phyloP scores from a whole-genome alignment of 345 rosid species.

The Salix koriyanagi region DNA sequence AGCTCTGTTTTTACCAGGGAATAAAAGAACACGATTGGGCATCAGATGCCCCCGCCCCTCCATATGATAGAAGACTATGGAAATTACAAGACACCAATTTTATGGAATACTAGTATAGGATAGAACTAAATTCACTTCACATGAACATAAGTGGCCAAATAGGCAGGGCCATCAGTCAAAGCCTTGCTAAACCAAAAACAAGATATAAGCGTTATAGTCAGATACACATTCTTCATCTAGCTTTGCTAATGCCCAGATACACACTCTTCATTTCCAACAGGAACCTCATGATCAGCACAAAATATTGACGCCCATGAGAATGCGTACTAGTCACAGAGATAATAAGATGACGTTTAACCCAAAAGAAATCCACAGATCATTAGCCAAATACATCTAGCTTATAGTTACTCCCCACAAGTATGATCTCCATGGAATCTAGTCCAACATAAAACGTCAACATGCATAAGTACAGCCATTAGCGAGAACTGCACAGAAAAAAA shows the following conservation, averaged over 20 bases:
- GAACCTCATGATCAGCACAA: background rate
- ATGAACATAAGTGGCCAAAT: background rate
- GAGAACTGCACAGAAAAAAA: slow-evolving; percentile 23
- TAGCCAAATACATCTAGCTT: background rate
- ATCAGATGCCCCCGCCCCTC: no score
- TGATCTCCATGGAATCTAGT: background rate
- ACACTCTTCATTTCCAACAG: background rate
- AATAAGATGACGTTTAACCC: background rate
- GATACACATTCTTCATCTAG: background rate
- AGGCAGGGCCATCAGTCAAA: background rate
- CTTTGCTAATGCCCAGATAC: no score
- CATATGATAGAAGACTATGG: background rate
- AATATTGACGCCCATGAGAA: background rate
- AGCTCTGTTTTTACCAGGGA: no score
- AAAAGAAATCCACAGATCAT: background rate
- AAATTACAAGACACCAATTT: no score
- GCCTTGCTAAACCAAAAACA: background rate
- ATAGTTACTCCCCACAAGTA: background rate
- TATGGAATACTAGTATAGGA: background rate
- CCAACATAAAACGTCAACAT: background rate
- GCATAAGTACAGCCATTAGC: background rate
- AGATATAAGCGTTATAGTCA: no score
- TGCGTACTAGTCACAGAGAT: background rate
- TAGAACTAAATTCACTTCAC: background rate
- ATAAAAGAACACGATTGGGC: no score